A percentile compares a stretch with the other conserved stretches of the same genome.
These are phyloP conservation scores for Cylindrodendrum hubeiense DNA, from an alignment of 2,329 filamentous ascomycete genomes.

Conservation along the genomic window DNA sequence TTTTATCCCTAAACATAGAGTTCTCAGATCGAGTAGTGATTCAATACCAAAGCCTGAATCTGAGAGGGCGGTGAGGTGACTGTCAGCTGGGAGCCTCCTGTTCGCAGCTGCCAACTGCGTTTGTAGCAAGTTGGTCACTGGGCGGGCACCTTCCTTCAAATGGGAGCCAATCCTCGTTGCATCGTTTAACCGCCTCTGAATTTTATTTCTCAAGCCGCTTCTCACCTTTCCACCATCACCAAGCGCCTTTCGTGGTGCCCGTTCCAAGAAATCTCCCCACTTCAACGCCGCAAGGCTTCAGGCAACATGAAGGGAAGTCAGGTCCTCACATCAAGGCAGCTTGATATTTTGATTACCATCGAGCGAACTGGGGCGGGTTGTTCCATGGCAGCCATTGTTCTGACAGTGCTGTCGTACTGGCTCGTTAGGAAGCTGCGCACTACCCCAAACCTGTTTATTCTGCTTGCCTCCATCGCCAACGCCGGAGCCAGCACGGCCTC, in stretches of 20 bases:
- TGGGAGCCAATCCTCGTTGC: neutral
- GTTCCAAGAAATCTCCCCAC: neutral
- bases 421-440: slow-evolving; percentile 65
- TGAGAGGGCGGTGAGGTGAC: neutral
- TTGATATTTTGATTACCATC: slow-evolving; percentile 60
- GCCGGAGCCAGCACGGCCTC: slow-evolving; percentile 73
- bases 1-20: too few relatives aligned
- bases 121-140: neutral
- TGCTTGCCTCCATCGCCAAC: slow-evolving; percentile 53
- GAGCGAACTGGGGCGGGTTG: slow-evolving; percentile 67
- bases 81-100: neutral
- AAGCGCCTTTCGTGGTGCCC: neutral
- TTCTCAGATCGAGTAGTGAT: too few relatives aligned
- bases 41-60: neutral
- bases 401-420: slow-evolving; percentile 63
- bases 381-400: slow-evolving; percentile 63
- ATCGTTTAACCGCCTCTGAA: neutral
- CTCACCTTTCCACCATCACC: neutral
- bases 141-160: neutral
- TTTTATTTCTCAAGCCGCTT: neutral
- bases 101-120: neutral
- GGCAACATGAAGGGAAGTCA: slow-evolving; percentile 34
- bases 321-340: slow-evolving; percentile 51
- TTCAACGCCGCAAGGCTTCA: slow-evolving; percentile 4
- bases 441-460: slow-evolving; percentile 66